Evolutionary conservation across 768 basidiomycete genomes (phyloP).

Genomic region (Amanita thiersii): DNA sequence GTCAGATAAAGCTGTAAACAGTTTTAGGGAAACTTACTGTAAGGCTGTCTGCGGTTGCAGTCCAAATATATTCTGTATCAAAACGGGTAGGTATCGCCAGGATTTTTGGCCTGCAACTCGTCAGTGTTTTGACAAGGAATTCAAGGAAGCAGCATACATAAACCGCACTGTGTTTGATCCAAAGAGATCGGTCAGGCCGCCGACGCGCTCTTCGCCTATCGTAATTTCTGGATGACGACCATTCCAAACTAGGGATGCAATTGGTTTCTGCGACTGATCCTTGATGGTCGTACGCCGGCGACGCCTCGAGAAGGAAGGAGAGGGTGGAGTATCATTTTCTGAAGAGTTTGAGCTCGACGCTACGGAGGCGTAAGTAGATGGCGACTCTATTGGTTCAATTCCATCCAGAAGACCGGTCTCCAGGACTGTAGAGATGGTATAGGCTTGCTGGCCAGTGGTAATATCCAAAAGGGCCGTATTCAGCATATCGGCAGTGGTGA

Average conservation of each 20-base stretch:
- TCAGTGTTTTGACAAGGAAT: slow-evolving; percentile 1
- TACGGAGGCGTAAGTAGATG: slow-evolving; percentile 2
- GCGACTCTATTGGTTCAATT: neutral
- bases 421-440: slow-evolving; percentile 38
- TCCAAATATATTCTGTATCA: slow-evolving; percentile 53
- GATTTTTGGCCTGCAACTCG: slow-evolving; percentile 38
- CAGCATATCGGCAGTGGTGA: slow-evolving; percentile 49
- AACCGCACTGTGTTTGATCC: slow-evolving; percentile 46
- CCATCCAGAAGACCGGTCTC: slow-evolving; percentile 7
- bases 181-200: slow-evolving; percentile 47
- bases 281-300: slow-evolving; percentile 34
- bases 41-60: slow-evolving; percentile 44
- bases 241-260: slow-evolving; percentile 45
- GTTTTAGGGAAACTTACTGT: slow-evolving; percentile 27
- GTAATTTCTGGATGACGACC: slow-evolving; percentile 44
- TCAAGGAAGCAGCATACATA: slow-evolving; percentile 29
- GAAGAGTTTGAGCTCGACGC: slow-evolving; percentile 10
- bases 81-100: slow-evolving; percentile 58
- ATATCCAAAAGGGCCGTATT: slow-evolving; percentile 47
- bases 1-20: neutral
- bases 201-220: slow-evolving; percentile 42
- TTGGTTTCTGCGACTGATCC: slow-evolving; percentile 29
- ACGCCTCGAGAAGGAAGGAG: slow-evolving; percentile 11
- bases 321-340: slow-evolving; percentile 11
- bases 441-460: slow-evolving; percentile 39